These are phyloP conservation scores for Cutaneotrichosporon sp. DNA, from an alignment of 1,284 basidiomycete genomes.

Conservation along the genomic window DNA sequence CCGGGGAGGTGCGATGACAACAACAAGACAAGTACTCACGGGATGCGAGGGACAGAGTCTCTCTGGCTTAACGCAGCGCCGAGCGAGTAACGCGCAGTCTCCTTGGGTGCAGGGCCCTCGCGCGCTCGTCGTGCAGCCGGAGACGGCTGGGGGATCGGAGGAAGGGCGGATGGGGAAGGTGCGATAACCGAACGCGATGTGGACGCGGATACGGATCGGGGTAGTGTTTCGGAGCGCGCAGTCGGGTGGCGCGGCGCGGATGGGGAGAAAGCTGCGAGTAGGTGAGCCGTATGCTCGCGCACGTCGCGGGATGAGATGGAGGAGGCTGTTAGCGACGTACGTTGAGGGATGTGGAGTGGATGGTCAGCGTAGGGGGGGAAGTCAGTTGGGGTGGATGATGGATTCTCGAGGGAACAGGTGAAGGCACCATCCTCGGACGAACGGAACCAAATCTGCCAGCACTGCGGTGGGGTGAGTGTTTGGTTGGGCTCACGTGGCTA, in stretches of 20 bases:
- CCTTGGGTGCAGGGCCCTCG: not conserved
- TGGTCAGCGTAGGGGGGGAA: not conserved
- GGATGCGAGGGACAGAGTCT: not conserved
- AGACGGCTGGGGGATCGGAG: not conserved
- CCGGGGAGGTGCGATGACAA: not conserved
- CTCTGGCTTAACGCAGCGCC: not conserved
- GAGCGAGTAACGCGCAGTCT: not conserved
- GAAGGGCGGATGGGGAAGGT: not conserved
- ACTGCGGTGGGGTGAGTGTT: not conserved
- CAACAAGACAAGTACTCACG: not conserved
- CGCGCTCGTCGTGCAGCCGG: not conserved
- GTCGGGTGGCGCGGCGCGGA: not conserved
- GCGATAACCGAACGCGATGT: not conserved
- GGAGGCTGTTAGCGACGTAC: not conserved
- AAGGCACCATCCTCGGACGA: not conserved
- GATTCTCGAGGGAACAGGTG: slow-evolving; percentile 6
- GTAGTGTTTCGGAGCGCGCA: not conserved
- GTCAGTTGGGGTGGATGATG: not conserved
- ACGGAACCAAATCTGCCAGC: not conserved
- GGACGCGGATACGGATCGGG: not conserved
- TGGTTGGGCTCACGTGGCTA: not conserved
- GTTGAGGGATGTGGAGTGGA: not conserved
- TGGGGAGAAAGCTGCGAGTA: not conserved
- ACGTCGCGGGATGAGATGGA: not conserved
- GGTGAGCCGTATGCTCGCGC: not conserved